These are phyloP conservation scores for Aspergillus persii DNA, from an alignment of 2,329 filamentous ascomycete genomes.

Conservation along the genomic window DNA sequence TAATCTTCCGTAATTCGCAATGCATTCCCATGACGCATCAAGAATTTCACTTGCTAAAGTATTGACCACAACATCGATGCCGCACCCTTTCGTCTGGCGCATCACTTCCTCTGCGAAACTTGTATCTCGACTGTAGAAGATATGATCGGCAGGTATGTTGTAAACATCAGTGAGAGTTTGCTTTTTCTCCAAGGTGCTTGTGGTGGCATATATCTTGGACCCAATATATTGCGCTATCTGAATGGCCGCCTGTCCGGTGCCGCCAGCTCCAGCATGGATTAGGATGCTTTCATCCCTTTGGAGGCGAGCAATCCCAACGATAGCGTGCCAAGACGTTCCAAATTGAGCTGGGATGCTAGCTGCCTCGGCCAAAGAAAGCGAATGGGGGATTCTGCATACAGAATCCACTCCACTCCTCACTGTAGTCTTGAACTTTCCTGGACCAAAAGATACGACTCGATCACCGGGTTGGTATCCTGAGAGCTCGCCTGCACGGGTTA, in stretches of 20 bases:
- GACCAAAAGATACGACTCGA: neutral
- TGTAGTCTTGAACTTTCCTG: neutral
- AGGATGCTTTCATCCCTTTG: constrained; percentile 21
- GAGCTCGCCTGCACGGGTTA: neutral
- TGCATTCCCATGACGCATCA: constrained; percentile 26
- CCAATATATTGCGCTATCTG: constrained; percentile 24
- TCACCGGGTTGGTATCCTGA: neutral
- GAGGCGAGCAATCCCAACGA: constrained; percentile 15
- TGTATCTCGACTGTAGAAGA: constrained; percentile 26
- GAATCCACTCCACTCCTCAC: neutral
- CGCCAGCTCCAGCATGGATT: constrained; percentile 28
- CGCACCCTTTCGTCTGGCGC: constrained; percentile 16
- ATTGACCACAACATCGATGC: constrained; percentile 27
- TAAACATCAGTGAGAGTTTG: constrained; percentile 23
- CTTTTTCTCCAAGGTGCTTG: constrained; percentile 24
- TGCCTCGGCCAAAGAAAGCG: neutral
- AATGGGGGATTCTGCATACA: neutral
- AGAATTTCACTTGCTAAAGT: constrained; percentile 26
- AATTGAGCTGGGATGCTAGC: constrained; percentile 6
- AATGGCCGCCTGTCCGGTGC: constrained; percentile 29
- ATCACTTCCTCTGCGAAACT: constrained; percentile 22
- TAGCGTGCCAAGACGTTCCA: constrained; percentile 4
- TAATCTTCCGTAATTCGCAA: constrained; percentile 27
- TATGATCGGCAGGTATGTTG: constrained; percentile 19
- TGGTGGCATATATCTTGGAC: constrained; percentile 25